These are phyloP conservation scores for Gentiana straminea DNA, from an alignment of 257 asterid species.

Conservation along the genomic window DNA sequence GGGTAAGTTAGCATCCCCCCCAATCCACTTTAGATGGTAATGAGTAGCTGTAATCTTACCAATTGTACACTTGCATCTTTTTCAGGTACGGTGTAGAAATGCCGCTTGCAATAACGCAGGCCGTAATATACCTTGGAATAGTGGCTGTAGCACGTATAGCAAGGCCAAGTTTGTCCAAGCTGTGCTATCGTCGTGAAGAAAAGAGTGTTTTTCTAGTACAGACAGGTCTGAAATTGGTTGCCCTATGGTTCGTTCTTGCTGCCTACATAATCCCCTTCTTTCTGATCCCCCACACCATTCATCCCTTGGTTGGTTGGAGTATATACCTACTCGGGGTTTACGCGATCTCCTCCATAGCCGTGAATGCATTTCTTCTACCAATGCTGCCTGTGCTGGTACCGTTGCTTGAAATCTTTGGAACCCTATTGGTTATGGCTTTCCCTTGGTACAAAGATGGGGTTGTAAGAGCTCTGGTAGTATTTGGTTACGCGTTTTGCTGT, in stretches of 20 bases:
- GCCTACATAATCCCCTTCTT: constrained; percentile 61
- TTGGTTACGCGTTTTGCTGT: constrained; percentile 63
- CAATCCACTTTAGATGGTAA: too few species aligned
- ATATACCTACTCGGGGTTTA: constrained; percentile 62
- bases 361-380: constrained; percentile 59
- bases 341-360: constrained; percentile 44
- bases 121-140: constrained; percentile 49
- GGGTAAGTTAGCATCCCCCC: constrained; percentile 34
- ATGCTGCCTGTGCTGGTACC: constrained; percentile 55
- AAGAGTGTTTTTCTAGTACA: constrained; percentile 50
- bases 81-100: constrained; percentile 64
- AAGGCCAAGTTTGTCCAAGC: constrained; percentile 63
- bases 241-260: constrained; percentile 59
- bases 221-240: constrained; percentile 53
- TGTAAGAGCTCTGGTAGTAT: constrained; percentile 59
- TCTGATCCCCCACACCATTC: constrained; percentile 69
- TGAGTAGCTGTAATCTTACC: not conserved
- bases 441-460: constrained; percentile 83
- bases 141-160: constrained; percentile 60
- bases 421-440: constrained; percentile 71
- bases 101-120: constrained; percentile 46
- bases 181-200: constrained; percentile 61
- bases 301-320: constrained; percentile 79
- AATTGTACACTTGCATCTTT: not conserved
- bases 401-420: constrained; percentile 54